These are phyloP conservation scores for Fusarium sambucinum DNA, from an alignment of 2,329 filamentous ascomycete genomes.

Conservation along the genomic window DNA sequence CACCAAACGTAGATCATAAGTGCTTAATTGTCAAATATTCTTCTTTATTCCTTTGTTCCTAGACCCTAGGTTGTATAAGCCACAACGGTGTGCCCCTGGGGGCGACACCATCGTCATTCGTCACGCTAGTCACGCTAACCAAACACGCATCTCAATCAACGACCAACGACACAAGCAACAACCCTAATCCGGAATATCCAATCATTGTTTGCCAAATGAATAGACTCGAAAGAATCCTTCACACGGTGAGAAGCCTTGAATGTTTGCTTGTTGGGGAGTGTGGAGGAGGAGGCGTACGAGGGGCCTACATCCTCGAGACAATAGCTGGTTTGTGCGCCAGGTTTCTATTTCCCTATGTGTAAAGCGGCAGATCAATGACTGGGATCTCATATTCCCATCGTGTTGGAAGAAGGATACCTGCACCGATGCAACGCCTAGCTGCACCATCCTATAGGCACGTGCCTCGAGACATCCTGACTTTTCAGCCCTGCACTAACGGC, in stretches of 20 bases:
- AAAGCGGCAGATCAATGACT: background rate
- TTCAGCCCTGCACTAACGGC: conserved; percentile 30
- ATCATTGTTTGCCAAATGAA: conserved; percentile 10
- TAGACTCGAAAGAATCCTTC: conserved; percentile 1
- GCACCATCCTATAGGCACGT: conserved; percentile 15
- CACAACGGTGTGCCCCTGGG: conserved; percentile 35
- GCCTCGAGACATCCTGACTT: conserved; percentile 15
- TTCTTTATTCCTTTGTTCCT: conserved; percentile 10
- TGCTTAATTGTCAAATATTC: conserved; percentile 1
- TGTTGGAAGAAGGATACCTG: conserved; percentile 1
- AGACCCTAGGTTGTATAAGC: conserved; percentile 12
- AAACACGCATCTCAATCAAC: conserved; percentile 28
- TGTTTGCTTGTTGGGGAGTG: conserved; percentile 6
- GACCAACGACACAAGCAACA: conserved; percentile 29
- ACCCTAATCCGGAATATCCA: conserved; percentile 10
- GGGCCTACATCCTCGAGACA: conserved; percentile 6
- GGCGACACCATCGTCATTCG: conserved; percentile 34
- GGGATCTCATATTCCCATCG: background rate
- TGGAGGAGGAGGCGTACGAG: background rate
- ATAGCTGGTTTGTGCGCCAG: conserved; percentile 17
- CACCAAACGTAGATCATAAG: conserved; percentile 14
- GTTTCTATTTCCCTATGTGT: conserved; percentile 2
- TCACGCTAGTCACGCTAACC: conserved; percentile 27
- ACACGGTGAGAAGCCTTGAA: conserved; percentile 11
- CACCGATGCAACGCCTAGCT: conserved; percentile 4